Evolutionary conservation across 257 asterid species (phyloP), one percentile per base, ranked within the genome.

Genomic region (Orobanche coerulescens): DNA sequence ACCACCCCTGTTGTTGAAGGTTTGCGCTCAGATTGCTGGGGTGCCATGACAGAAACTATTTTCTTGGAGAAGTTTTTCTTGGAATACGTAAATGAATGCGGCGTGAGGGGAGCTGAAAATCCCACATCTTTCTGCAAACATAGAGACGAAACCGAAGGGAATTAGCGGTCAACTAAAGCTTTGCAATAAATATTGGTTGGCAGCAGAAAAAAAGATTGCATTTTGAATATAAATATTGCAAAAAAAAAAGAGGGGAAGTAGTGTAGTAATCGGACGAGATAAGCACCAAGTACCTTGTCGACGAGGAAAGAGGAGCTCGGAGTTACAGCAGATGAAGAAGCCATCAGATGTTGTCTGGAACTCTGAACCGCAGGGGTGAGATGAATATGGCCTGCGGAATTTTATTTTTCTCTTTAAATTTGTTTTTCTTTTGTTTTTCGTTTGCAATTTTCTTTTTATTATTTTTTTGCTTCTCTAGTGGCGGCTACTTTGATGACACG

Each of bases 1-100:
- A 87, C 98, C 64, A 88, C 79, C 58, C 98, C 96, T 39, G 96
- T 85, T 15, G 82, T 75, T 52, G 96, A 70, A 3, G 96, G 92
- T 40, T 71, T 84, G 28, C 94, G 81, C 75, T 78, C 88, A 60
- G 81, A 79, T 78, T 88, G 96, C 58, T 83, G 88, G 0, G 94
- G 86, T 44, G 94, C 70, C 94, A 87, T 83, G 11, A 88, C 94
- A 61, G 87, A 88, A 31, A 81, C 85, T 37, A 82, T 72, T 76
- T 75, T 83, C 71, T 69, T 74, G 43, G 76, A 72, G 26, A 52
- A 76, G 79, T 71, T 80, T 58, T 66, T 85, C 75, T 72, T 68
- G 59, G 72, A 69, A 30, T 73, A 68, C 22, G 84, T 77, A 30
- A 80, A 69, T 31, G 88, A 74, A n/a, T 67, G 70, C 15, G 71